Evolutionary conservation across 768 basidiomycete species (phyloP).

Genomic region (Lyophyllum shimeji): DNA sequence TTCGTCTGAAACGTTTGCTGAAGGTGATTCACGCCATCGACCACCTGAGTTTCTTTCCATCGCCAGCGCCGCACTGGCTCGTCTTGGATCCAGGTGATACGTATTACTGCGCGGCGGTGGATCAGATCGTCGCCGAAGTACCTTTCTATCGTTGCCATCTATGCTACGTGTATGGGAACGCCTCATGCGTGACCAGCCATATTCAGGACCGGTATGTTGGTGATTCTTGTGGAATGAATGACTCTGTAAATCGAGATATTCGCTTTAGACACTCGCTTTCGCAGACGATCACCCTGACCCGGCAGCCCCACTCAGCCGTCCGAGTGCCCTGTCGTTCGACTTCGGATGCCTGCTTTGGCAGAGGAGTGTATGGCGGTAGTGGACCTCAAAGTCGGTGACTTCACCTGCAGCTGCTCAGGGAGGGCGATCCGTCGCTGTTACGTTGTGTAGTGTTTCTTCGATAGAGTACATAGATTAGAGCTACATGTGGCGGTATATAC

Average conservation of each 20-base stretch:
- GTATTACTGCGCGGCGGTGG: slow-evolving; percentile 11
- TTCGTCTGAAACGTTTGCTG: slow-evolving; percentile 5
- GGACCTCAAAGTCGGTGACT: not conserved
- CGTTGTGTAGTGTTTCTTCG: not conserved
- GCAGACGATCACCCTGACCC: slow-evolving; percentile 14
- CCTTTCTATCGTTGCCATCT: slow-evolving; percentile 19
- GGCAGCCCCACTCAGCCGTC: slow-evolving; percentile 17
- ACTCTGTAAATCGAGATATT: not conserved
- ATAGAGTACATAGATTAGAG: not conserved
- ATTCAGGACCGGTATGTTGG: slow-evolving; percentile 14
- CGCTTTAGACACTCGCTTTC: slow-evolving; percentile 11
- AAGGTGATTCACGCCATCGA: slow-evolving; percentile 17
- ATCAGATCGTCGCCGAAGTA: slow-evolving; percentile 9
- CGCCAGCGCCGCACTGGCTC: slow-evolving; percentile 9
- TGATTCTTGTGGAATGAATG: not conserved
- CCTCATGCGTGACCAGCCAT: slow-evolving; percentile 13
- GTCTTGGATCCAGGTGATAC: slow-evolving; percentile 11
- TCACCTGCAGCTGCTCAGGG: not conserved
- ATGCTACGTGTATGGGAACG: slow-evolving; percentile 15
- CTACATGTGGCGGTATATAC: not conserved
- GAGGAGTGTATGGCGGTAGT: not conserved
- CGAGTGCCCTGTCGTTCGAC: not conserved
- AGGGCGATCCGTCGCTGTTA: not conserved
- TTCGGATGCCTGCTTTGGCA: not conserved
- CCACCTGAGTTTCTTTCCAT: slow-evolving; percentile 10